Evolutionary conservation across 2,329 filamentous ascomycete genomes (phyloP), one percentile per base, ranked within the genome.

Genomic region (Teratosphaeria gauchensis): DNA sequence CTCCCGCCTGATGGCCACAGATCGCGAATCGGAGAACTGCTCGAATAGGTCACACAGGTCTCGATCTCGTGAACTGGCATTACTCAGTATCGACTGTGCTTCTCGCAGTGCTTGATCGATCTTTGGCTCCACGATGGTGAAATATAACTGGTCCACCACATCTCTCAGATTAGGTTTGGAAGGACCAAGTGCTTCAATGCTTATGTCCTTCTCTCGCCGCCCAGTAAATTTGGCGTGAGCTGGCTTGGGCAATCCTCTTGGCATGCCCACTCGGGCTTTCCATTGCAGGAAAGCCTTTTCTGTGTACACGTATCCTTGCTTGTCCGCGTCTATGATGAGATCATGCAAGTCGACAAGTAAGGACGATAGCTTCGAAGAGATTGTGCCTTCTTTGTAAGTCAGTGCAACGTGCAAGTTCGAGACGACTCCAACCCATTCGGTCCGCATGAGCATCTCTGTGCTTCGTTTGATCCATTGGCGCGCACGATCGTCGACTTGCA

Each of bases 341-440:
- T 79, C 77, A 56, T 79, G 77, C 6, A 78, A 63, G 48, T 75
- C 71, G 33, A 68, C 71, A 0, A 78, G 57, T 11, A 51, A 5
- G 9, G 56, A 28, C 0, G 63, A 62, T 28, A 53, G 21, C 14
- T 42, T 4, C 1, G 65, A 63, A 16, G 56, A 53, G 8, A 69
- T 58, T n/a, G 42, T 55, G 24, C 73, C 73, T 30, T 74, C 67
- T 1, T 33, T 19, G 61, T 91, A 90, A 35, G 82, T 84, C 0
- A 85, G 71, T 3, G 73, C 77, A 55, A 89, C 84, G 61, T 88
- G 86, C 68, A 80, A 83, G 4, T 76, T 79, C 0, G 88, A 92
- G 58, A 82, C 85, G 0, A 75, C 74, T 0, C 89, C 88, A 2
- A 92, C 76, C 28, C 85, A 72, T 6, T 77, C 16, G 8, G 16